Evolutionary conservation across 805 yeast species (phyloP).

Genomic region (Pichia manshurica): DNA sequence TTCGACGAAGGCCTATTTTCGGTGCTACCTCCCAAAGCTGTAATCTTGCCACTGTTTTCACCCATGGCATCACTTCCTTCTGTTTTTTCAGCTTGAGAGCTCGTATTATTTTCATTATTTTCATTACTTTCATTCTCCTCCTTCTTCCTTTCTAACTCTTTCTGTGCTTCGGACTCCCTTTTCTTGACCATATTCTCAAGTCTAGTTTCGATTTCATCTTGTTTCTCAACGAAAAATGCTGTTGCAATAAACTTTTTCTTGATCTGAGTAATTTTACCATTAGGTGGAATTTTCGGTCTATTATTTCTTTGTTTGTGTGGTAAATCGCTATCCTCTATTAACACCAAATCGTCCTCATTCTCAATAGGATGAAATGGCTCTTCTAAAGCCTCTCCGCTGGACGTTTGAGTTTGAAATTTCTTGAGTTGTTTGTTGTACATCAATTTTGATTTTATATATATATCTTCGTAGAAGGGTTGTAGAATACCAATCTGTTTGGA

Average conservation of each 20-base stretch:
- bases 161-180: not conserved
- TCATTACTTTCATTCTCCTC: too few relatives aligned
- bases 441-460: conserved; percentile 37
- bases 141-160: not conserved
- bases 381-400: conserved; percentile 16
- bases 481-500: conserved; percentile 52
- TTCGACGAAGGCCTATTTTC: too few relatives aligned
- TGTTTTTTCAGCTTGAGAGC: too few relatives aligned
- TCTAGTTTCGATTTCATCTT: conserved; percentile 20
- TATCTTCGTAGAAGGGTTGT: conserved; percentile 45
- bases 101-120: not conserved
- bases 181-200: not conserved
- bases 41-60: too few relatives aligned
- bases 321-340: conserved; percentile 79
- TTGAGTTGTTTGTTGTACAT: conserved; percentile 39
- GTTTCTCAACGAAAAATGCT: conserved; percentile 49
- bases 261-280: conserved; percentile 69
- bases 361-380: conserved; percentile 22
- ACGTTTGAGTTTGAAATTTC: conserved; percentile 31
- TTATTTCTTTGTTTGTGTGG: conserved; percentile 72
- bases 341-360: conserved; percentile 38
- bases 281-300: conserved; percentile 82
- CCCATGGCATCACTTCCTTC: too few relatives aligned
- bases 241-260: conserved; percentile 57
- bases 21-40: too few relatives aligned